Evolutionary conservation across 2,329 filamentous ascomycete genomes (phyloP).

Genomic region (Colletotrichum melonis): DNA sequence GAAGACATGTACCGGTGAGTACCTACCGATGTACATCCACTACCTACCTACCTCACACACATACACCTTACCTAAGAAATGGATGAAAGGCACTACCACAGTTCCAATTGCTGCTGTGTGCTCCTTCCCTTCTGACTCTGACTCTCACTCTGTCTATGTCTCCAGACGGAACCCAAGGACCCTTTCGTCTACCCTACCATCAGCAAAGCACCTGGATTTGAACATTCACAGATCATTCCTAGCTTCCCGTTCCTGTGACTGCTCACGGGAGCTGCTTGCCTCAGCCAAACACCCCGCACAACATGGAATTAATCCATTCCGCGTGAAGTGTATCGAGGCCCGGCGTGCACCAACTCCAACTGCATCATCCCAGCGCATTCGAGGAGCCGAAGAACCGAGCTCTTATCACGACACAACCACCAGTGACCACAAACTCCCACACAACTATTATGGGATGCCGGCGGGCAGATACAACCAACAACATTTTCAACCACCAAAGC

Average conservation of each 20-base stretch:
- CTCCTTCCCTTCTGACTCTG: no score
- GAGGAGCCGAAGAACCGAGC: background rate
- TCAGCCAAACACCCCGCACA: background rate
- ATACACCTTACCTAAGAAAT: background rate
- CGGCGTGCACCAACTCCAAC: background rate
- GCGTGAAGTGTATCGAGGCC: background rate
- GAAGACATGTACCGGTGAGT: background rate
- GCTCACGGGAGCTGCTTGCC: background rate
- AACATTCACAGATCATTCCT: no score
- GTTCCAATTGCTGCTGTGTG: no score
- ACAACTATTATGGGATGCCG: background rate
- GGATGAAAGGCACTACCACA: no score
- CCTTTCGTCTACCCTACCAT: no score
- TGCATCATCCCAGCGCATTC: background rate
- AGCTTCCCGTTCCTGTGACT: no score
- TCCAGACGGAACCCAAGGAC: no score
- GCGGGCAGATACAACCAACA: constrained; percentile 3
- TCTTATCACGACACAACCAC: background rate
- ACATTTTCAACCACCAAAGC: constrained; percentile 5
- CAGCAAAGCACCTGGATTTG: background rate
- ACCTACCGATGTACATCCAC: background rate
- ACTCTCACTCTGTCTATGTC: no score
- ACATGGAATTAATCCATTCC: background rate
- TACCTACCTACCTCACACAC: no score
- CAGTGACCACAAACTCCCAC: background rate